Percentiles rank a stretch among this genome's conserved stretches.
These are phyloP conservation scores for Aspergillus sparsus DNA, from an alignment of 495 filamentous ascomycete genomes.

Conservation along the genomic window DNA sequence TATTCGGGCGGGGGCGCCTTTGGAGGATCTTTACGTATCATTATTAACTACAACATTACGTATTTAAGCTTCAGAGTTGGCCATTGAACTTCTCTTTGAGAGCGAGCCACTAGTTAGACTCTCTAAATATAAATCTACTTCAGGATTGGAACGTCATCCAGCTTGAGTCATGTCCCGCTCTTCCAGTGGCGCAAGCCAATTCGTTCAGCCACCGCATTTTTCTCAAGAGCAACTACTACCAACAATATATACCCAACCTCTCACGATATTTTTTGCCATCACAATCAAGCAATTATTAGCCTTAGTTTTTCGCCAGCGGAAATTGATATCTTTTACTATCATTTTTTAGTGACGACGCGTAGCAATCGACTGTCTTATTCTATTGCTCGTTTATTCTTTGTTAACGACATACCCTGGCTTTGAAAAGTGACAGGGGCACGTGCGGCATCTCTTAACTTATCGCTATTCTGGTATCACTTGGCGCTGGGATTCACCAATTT, in stretches of 20 bases:
- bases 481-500: slow-evolving; percentile 20
- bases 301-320: slow-evolving; percentile 2
- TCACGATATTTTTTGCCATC: slow-evolving; percentile 3
- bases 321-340: not conserved
- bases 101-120: no score
- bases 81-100: no score
- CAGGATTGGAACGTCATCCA: not conserved
- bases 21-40: no score
- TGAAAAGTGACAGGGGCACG: slow-evolving; percentile 17
- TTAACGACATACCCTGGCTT: not conserved
- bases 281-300: no score
- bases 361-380: slow-evolving; percentile 1
- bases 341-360: no score
- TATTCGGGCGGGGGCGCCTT: no score
- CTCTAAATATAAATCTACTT: no score
- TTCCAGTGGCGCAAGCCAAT: slow-evolving; percentile 19
- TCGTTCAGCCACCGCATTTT: slow-evolving; percentile 36
- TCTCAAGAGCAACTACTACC: not conserved
- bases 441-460: slow-evolving; percentile 18
- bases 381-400: slow-evolving; percentile 3
- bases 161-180: slow-evolving; percentile 11
- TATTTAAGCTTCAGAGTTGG: no score
- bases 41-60: no score
- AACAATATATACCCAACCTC: slow-evolving; percentile 26
- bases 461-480: slow-evolving; percentile 19